Base-by-base conservation (phyloP, 345 rosid species). In the Erodium maritimum region DNA sequence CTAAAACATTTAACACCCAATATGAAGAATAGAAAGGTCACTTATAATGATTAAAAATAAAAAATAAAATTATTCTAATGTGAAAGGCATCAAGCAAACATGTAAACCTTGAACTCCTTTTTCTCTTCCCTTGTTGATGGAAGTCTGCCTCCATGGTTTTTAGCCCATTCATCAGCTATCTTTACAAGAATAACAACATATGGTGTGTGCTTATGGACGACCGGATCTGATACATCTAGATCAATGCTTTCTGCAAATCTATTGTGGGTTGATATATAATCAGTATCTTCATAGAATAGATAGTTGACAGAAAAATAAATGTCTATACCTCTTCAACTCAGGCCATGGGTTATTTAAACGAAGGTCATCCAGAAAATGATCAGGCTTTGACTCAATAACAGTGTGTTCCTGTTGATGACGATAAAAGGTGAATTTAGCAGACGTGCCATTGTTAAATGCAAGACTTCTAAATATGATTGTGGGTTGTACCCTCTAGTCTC, bases 261-360 rank as follows among this genome's bases (percentile, higher is more conserved):
- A 57, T 63, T 54, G 54, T 16, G 56, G 1, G n/a, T 19, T 57
- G 33, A 67, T 19, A 25, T 23, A 21, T 16, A 58, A 52, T 70
- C 68, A 75, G 65, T 56, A 75, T 56, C 42, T 68, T 52, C 25
- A 50, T 50, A 61, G 29, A 20, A 61, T 17, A 17, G 23, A 20
- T 57, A 21, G 61, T 1, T 25, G 46, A 63, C 42, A 57, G 24
- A 21, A 58, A 57, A 56, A 3, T 29, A 37, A 54, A 34, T 54
- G 10, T 24, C 23, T 61, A 33, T 62, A 88, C 96, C 84, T 75
- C 71, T 65, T 83, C 63, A 93, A 86, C 71, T 87, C 91, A 60
- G 89, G 88, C 96, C 99, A 93, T 53, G 96, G 96, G 58, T 87
- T 83, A 79, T 93, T 93, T 61, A 93, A 73, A 64, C 95, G 94